These are phyloP conservation scores for Mortierella hygrophila DNA, from an alignment of 192 early-diverging fungal genomes.

Conservation along the genomic window DNA sequence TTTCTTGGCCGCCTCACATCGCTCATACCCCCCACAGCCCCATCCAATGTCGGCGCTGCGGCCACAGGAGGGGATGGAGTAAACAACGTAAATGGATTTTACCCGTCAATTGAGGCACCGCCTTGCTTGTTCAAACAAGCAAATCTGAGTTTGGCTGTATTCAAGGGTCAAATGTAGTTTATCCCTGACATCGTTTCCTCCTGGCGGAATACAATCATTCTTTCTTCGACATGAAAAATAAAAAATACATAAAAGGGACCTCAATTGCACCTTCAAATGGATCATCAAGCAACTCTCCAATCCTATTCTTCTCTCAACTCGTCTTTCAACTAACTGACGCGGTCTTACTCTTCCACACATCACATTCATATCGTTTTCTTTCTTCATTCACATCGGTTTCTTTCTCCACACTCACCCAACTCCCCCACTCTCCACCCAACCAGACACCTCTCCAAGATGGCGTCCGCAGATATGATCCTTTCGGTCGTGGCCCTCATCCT, in stretches of 20 bases:
- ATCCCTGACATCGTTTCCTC: too few species aligned
- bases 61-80: background rate
- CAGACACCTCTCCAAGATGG: background rate
- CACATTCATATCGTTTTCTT: background rate
- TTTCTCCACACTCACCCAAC: background rate
- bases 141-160: too few species aligned
- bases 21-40: background rate
- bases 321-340: background rate
- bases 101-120: background rate
- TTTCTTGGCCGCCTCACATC: background rate
- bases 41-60: background rate
- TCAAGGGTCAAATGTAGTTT: too few species aligned
- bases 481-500: background rate
- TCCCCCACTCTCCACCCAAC: background rate
- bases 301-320: background rate
- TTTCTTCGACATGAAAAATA: background rate
- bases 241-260: background rate
- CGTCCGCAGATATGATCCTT: constrained; percentile 12
- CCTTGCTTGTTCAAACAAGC: background rate
- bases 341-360: background rate
- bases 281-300: background rate
- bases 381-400: background rate
- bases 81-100: background rate
- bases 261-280: background rate
- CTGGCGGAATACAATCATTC: background rate